Percentiles rank a stretch among this genome's conserved stretches.
Evolutionary conservation across 345 rosid species (phyloP).

Genomic region (Pistacia vera): DNA sequence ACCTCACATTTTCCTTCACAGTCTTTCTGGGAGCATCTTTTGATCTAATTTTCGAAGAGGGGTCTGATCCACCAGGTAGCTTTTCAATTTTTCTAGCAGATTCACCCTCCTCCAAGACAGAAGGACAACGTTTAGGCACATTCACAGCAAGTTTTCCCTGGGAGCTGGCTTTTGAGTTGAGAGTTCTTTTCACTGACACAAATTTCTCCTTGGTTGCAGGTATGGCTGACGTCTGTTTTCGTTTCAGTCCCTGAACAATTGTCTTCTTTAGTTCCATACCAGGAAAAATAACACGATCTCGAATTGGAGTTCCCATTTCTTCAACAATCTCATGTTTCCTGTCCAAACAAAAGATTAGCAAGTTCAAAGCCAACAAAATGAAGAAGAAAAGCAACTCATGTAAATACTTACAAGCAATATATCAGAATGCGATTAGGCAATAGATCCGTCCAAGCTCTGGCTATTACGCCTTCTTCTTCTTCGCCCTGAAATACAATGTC

Average conservation of each 20-base stretch:
- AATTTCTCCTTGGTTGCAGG: conserved; percentile 34
- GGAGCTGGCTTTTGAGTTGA: conserved; percentile 29
- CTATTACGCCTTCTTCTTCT: conserved; percentile 42
- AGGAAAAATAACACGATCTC: conserved; percentile 81
- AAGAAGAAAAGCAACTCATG: conserved; percentile 7
- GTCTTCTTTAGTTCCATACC: conserved; percentile 35
- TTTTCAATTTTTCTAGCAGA: conserved; percentile 38
- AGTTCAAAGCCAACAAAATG: conserved; percentile 13
- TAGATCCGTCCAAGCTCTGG: conserved; percentile 86
- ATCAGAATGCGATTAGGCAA: conserved; percentile 71
- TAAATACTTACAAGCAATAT: conserved; percentile 82
- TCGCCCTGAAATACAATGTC: conserved; percentile 58
- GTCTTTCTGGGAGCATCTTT: conserved; percentile 35
- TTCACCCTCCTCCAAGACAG: conserved; percentile 35
- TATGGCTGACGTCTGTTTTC: conserved; percentile 34
- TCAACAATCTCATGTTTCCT: conserved; percentile 81
- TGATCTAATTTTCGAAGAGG: conserved; percentile 40
- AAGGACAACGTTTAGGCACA: conserved; percentile 29
- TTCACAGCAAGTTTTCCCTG: conserved; percentile 29
- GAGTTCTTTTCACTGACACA: conserved; percentile 34
- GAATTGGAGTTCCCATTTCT: conserved; percentile 67
- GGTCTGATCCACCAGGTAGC: conserved; percentile 34
- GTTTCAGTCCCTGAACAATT: conserved; percentile 27
- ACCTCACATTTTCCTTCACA: conserved; percentile 34
- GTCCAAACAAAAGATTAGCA: conserved; percentile 23